These are phyloP conservation scores for Sporisorium scitamineum DNA, from an alignment of 1,284 basidiomycete species.

Conservation along the genomic window DNA sequence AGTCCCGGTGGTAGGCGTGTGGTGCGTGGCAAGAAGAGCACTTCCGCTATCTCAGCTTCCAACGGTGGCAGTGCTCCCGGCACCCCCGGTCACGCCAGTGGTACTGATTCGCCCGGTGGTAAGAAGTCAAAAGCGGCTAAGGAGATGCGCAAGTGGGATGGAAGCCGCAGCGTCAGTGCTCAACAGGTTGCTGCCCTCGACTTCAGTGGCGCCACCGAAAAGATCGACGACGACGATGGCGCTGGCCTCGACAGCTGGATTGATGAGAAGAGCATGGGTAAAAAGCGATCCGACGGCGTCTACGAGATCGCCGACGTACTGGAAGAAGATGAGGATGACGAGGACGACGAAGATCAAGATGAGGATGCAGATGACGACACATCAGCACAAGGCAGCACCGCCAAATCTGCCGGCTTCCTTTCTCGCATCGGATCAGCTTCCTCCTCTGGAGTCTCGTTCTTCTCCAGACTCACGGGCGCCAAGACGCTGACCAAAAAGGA, in stretches of 20 bases:
- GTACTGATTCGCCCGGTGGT: constrained; percentile 45
- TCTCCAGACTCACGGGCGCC: constrained; percentile 75
- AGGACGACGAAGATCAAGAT: constrained; percentile 76
- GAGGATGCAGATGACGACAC: constrained; percentile 65
- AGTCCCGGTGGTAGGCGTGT: constrained; percentile 74
- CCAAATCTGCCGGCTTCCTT: constrained; percentile 72
- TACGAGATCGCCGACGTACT: constrained; percentile 93
- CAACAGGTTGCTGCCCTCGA: constrained; percentile 90
- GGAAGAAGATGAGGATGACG: constrained; percentile 45
- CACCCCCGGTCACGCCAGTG: constrained; percentile 54
- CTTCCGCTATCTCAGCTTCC: constrained; percentile 66
- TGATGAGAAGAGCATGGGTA: constrained; percentile 81
- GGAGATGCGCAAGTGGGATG: constrained; percentile 90
- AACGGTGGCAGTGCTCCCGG: constrained; percentile 72
- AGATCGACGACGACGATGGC: constrained; percentile 66
- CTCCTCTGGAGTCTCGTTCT: constrained; percentile 46
- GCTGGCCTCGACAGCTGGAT: constrained; percentile 69
- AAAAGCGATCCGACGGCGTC: constrained; percentile 81
- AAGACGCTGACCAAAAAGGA: constrained; percentile 86
- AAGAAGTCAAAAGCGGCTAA: constrained; percentile 77
- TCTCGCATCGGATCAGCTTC: constrained; percentile 72
- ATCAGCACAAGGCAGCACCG: constrained; percentile 7
- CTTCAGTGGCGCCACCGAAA: constrained; percentile 77
- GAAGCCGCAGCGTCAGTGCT: constrained; percentile 78
- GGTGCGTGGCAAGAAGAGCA: constrained; percentile 71